Evolutionary conservation across 179 eudicot species (phyloP), one percentile per base, ranked within the genome.

Genomic region (Kewa caespitosa): DNA sequence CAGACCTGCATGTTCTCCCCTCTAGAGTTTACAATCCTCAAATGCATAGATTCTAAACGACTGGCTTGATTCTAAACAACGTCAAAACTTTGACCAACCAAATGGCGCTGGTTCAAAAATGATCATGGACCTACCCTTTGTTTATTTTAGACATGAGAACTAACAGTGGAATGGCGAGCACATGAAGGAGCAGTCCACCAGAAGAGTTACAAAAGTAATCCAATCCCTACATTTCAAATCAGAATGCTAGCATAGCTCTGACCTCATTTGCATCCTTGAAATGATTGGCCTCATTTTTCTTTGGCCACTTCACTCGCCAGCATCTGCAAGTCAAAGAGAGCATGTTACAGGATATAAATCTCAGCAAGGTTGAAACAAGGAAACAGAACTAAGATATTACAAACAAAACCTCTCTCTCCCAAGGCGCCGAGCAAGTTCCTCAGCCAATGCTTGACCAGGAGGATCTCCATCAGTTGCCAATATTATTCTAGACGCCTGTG

Each of bases 201-300:
- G n/a, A n/a, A n/a, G n/a, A n/a, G n/a, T n/a, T n/a, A n/a, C n/a
- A n/a, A n/a, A n/a, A n/a, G n/a, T n/a, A n/a, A n/a, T n/a, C n/a
- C n/a, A n/a, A n/a, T n/a, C n/a, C 27, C 23, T 3, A n/a, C 25
- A 54, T 54, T 7, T 46, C 20, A 22, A 57, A 59, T 48, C 60
- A 46, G 22, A 43, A 12, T 54, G 28, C 41, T 55, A 42, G n/a
- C 32, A 73, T 30, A 36, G 42, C 34, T 37, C 78, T 57, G 48
- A 95, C 99, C 97, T 95, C 99, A 81, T 95, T 95, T 48, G 99
- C 99, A 84, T 95, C 99, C 86, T 93, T 95, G 67, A 83, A 95
- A 77, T 61, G 10, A 30, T 82, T 86, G 38, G 38, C 32, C 27
- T 87, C 87, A 73, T 88, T 89, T 87, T 86, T 91, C 82, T 86